A percentile compares a stretch with the other conserved stretches of the same genome.
phyloP scores from a whole-genome alignment of 2,329 filamentous ascomycete species.

The Cadophora gregata region DNA sequence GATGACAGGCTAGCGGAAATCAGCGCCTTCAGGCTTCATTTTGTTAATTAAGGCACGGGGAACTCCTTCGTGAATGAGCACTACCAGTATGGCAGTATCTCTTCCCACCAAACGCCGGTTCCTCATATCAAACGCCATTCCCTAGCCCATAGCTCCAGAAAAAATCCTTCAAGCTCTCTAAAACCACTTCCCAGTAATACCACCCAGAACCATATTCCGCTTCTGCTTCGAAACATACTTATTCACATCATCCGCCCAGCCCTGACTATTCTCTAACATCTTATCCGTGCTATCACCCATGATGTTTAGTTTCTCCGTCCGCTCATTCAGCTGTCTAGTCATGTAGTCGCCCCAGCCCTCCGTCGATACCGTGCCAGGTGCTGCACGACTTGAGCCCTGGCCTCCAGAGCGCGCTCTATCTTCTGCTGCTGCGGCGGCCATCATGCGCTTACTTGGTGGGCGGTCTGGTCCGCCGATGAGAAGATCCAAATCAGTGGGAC shows the following conservation, averaged over 20 bases:
- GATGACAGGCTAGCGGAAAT: neutral
- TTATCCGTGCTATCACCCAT: conserved; percentile 86
- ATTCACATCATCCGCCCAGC: conserved; percentile 85
- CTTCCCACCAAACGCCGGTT: neutral
- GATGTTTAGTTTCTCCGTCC: conserved; percentile 84
- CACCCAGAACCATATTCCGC: conserved; percentile 78
- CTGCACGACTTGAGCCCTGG: conserved; percentile 40
- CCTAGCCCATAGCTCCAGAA: neutral
- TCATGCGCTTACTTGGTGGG: conserved; percentile 86
- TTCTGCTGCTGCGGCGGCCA: conserved; percentile 79
- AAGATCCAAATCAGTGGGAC: conserved; percentile 84
- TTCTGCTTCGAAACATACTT: conserved; percentile 91
- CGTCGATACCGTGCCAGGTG: conserved; percentile 40
- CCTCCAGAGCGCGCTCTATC: conserved; percentile 59
- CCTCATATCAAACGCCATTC: neutral
- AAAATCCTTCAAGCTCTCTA: conserved; percentile 22
- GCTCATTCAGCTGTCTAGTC: conserved; percentile 83
- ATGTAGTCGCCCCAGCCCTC: conserved; percentile 83
- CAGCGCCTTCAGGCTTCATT: neutral
- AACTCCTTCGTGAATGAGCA: neutral
- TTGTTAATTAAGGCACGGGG: neutral
- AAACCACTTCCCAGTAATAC: conserved; percentile 64
- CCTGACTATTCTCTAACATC: conserved; percentile 78
- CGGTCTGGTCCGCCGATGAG: conserved; percentile 89
- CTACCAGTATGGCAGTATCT: no score